Conservation (phyloP, 805 yeast species). For the Candida namnaoensis region DNA sequence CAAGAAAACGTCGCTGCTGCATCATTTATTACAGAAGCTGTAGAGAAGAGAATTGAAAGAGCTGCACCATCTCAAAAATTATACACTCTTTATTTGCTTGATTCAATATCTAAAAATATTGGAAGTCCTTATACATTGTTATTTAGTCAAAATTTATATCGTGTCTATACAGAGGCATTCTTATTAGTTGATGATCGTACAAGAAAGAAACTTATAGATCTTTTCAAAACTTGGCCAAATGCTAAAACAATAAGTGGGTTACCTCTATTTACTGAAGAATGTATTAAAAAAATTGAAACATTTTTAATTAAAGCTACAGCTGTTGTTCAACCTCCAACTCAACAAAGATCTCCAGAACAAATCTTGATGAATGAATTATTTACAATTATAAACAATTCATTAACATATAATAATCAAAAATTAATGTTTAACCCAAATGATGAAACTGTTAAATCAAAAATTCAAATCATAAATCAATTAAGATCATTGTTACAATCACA, state of each 20-base stretch:
- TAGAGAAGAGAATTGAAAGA: constrained; percentile 64
- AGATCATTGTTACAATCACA: constrained; percentile 25
- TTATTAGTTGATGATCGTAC: constrained; percentile 70
- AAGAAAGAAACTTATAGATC: constrained; percentile 61
- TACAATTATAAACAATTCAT: constrained; percentile 25
- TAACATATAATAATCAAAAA: constrained; percentile 24
- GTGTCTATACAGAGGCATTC: constrained; percentile 67
- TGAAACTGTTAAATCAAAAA: constrained; percentile 16
- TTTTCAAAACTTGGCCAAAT: constrained; percentile 84
- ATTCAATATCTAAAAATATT: constrained; percentile 84
- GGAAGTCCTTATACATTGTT: constrained; percentile 85
- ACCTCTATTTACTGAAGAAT: constrained; percentile 66
- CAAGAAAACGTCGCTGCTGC: constrained; percentile 77
- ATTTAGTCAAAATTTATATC: constrained; percentile 62
- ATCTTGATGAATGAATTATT: constrained; percentile 9
- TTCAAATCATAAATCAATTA: constrained; percentile 25
- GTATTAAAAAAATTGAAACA: constrained; percentile 62
- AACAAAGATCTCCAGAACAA: constrained; percentile 7
- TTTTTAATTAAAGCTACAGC: constrained; percentile 60
- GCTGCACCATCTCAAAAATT: constrained; percentile 81
- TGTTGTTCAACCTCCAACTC: constrained; percentile 22
- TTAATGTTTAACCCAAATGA: constrained; percentile 22
- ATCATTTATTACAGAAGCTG: constrained; percentile 64
- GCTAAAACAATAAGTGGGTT: constrained; percentile 53
- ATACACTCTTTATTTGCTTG: constrained; percentile 76